These are phyloP conservation scores for Colletotrichum navitas DNA, from an alignment of 2,329 filamentous ascomycete species.

Conservation along the genomic window DNA sequence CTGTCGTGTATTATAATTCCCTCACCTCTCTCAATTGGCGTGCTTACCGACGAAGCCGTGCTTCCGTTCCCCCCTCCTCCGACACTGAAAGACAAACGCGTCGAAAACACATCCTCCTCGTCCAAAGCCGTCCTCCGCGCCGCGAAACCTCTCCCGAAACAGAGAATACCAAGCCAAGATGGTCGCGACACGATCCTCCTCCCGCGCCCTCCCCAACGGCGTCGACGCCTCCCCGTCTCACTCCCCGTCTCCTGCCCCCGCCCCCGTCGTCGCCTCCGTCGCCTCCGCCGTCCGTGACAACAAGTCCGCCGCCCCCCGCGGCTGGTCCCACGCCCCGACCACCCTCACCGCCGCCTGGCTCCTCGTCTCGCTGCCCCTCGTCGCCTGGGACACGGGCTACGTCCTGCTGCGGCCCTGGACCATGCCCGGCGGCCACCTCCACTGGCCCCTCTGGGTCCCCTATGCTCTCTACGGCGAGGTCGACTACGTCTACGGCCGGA, in stretches of 20 bases:
- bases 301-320: slow-evolving; percentile 12
- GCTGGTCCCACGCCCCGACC: slow-evolving; percentile 59
- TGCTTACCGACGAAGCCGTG: background rate
- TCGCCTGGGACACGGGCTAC: slow-evolving; percentile 85
- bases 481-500: slow-evolving; percentile 86
- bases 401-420: slow-evolving; percentile 83
- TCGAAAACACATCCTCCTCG: background rate
- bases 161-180: slow-evolving; percentile 44
- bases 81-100: background rate
- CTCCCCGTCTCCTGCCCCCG: slow-evolving; percentile 27
- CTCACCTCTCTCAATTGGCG: slow-evolving; percentile 8
- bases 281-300: slow-evolving; percentile 24
- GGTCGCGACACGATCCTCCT: slow-evolving; percentile 55
- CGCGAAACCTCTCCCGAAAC: no score
- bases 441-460: slow-evolving; percentile 79
- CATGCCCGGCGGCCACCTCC: slow-evolving; percentile 81
- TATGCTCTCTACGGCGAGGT: slow-evolving; percentile 85
- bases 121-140: no score
- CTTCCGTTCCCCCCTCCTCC: no score
- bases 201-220: slow-evolving; percentile 47
- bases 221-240: slow-evolving; percentile 45
- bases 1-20: no score
- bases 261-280: slow-evolving; percentile 25
- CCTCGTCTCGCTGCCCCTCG: slow-evolving; percentile 78
- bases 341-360: slow-evolving; percentile 75